Percentiles rank a stretch among this genome's conserved stretches.
These are phyloP conservation scores for Cucurbita moschata DNA, from an alignment of 306 rosid species.

Conservation along the genomic window DNA sequence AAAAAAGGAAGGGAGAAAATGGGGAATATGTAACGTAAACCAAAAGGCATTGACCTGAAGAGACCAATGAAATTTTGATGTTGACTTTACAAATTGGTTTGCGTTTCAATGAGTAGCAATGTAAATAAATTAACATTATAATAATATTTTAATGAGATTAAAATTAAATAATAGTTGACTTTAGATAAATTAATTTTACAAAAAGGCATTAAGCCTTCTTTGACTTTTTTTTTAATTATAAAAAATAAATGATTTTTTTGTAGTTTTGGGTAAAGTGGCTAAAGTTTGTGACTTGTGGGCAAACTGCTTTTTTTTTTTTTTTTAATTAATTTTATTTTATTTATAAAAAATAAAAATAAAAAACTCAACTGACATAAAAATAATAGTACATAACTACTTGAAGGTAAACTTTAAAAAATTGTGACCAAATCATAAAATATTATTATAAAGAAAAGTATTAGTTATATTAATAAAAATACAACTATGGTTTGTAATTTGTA, in stretches of 20 bases:
- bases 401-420: no score
- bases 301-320: not conserved
- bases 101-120: not conserved
- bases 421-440: no score
- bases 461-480: no score
- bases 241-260: not conserved
- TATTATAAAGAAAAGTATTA: no score
- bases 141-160: not conserved
- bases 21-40: not conserved
- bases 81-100: not conserved
- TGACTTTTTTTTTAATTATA: not conserved
- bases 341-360: no score
- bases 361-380: no score
- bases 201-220: not conserved
- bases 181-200: no score
- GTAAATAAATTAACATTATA: not conserved
- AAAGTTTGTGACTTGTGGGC: not conserved
- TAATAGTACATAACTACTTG: no score
- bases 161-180: not conserved
- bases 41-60: not conserved
- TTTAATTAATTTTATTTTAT: no score
- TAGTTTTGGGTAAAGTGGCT: not conserved
- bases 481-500: no score
- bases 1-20: no score
- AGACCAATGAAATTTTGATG: not conserved